These are phyloP conservation scores for Trypanosoma scelopori DNA, from an alignment of 208 protist species.

Conservation along the genomic window DNA sequence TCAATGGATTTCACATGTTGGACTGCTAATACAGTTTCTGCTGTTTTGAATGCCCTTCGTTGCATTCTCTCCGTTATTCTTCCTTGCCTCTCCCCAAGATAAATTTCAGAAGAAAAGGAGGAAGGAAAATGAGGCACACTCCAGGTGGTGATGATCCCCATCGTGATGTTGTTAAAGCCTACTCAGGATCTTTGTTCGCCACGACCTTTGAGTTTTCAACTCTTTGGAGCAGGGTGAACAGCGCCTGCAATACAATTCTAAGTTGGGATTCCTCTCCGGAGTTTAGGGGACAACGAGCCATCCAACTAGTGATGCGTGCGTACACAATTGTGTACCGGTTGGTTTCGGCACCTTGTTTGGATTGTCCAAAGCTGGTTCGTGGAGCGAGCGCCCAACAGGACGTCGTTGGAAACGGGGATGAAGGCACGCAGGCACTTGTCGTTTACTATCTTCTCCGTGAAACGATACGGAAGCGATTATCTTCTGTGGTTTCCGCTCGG, in stretches of 20 bases:
- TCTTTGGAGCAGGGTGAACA: slow-evolving; percentile 22
- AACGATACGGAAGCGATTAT: slow-evolving; percentile 62
- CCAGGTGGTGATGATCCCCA: background rate
- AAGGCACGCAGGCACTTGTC: slow-evolving; percentile 78
- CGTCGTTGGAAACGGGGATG: slow-evolving; percentile 52
- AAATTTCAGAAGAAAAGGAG: background rate
- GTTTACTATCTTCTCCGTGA: slow-evolving; percentile 82
- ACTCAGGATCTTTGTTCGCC: slow-evolving; percentile 22
- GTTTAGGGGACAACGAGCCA: slow-evolving; percentile 23
- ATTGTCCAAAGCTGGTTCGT: slow-evolving; percentile 68
- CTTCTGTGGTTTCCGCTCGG: slow-evolving; percentile 1
- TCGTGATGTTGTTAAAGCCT: slow-evolving; percentile 7
- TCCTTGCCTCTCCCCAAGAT: too few species aligned
- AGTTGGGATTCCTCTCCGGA: slow-evolving; percentile 18
- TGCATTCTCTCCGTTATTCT: too few species aligned
- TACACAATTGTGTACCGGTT: slow-evolving; percentile 33
- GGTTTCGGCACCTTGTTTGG: slow-evolving; percentile 39
- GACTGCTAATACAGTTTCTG: too few species aligned
- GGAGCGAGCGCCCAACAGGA: slow-evolving; percentile 35
- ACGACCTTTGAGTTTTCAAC: slow-evolving; percentile 22
- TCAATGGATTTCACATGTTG: too few species aligned
- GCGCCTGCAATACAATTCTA: slow-evolving; percentile 23
- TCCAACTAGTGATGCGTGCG: slow-evolving; percentile 18
- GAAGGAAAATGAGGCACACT: background rate
- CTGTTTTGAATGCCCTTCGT: too few species aligned